Percentiles rank a stretch among this genome's conserved stretches.
phyloP scores from a whole-genome alignment of 495 filamentous ascomycete genomes.

The Penicillium steckii region DNA sequence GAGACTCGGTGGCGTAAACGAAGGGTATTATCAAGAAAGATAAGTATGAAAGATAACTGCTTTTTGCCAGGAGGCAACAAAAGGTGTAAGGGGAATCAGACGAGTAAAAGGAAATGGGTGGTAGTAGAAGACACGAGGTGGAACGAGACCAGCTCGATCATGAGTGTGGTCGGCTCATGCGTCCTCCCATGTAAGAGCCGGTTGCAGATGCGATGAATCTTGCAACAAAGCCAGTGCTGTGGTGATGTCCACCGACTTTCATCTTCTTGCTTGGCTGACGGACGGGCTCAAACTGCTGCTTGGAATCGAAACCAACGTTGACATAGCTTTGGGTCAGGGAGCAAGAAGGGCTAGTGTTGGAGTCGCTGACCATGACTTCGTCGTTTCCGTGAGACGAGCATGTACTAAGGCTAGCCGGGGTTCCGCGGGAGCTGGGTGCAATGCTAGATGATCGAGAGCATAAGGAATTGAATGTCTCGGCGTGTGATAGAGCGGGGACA shows the following conservation, averaged over 20 bases:
- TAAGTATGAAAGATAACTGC: conserved; percentile 19
- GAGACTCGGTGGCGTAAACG: conserved; percentile 3
- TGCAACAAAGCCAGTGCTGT: conserved; percentile 39
- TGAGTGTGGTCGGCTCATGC: conserved; percentile 33
- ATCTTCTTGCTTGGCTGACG: conserved; percentile 46
- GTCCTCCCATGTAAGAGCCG: conserved; percentile 42
- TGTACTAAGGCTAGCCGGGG: conserved; percentile 42
- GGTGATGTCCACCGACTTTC: conserved; percentile 27
- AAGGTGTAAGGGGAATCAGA: background rate
- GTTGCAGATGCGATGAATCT: conserved; percentile 45
- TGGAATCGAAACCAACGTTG: conserved; percentile 25
- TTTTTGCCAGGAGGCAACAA: conserved; percentile 16
- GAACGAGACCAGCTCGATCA: conserved; percentile 29
- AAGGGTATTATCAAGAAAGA: conserved; percentile 24
- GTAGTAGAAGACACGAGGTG: background rate
- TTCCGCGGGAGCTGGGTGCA: conserved; percentile 41
- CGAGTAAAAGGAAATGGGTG: background rate
- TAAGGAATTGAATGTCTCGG: conserved; percentile 43
- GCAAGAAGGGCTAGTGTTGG: conserved; percentile 30
- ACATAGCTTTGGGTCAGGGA: conserved; percentile 36
- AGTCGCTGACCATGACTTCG: conserved; percentile 37
- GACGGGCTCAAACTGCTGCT: conserved; percentile 25
- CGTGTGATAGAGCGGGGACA: conserved; percentile 46
- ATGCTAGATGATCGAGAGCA: conserved; percentile 51
- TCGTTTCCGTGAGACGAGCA: conserved; percentile 38